phyloP scores from a whole-genome alignment of 306 rosid genomes.

The Pyrus betulifolia region DNA sequence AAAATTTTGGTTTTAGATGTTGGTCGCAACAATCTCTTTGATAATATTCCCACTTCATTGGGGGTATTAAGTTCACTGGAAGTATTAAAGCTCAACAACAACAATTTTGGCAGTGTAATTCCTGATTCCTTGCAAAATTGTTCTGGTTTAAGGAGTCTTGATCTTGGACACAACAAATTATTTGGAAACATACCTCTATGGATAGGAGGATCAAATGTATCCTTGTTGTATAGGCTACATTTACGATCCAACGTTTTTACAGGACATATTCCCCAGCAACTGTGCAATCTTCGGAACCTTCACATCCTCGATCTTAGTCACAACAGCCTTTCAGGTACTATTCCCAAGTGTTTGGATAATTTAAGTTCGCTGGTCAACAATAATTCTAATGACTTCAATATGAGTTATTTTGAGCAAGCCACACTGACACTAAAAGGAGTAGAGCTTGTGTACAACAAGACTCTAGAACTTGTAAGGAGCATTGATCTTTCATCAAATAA shows the following conservation, averaged over 20 bases:
- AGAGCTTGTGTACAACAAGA: not conserved
- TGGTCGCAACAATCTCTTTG: not conserved
- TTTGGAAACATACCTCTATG: not conserved
- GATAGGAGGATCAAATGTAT: not conserved
- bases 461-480: not conserved
- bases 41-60: not conserved
- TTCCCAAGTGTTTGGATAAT: not conserved
- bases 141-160: not conserved
- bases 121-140: not conserved
- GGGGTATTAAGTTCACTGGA: not conserved
- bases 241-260: not conserved
- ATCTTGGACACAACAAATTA: not conserved
- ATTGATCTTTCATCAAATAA: not conserved
- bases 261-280: not conserved
- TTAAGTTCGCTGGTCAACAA: not conserved
- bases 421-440: not conserved
- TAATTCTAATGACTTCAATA: not conserved
- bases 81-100: not conserved
- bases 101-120: not conserved
- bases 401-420: rapidly evolving
- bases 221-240: not conserved
- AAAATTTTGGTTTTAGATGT: not conserved
- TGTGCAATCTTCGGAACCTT: not conserved
- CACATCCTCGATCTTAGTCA: not conserved
- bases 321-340: not conserved